A percentile compares a stretch with the other conserved stretches of the same genome.
Conservation (phyloP, 257 asterid species). For the Nemophila menziesii region DNA sequence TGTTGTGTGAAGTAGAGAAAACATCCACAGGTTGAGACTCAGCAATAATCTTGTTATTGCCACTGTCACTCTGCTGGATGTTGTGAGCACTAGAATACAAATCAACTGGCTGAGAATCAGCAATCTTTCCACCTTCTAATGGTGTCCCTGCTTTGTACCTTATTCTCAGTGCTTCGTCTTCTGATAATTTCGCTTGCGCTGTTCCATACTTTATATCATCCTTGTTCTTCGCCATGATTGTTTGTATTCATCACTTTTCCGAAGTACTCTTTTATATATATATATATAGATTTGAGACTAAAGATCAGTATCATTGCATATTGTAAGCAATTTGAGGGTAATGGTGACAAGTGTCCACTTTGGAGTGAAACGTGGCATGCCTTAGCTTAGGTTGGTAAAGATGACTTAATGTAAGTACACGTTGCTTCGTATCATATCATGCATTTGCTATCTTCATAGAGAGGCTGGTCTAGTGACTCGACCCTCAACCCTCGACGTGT, state of each 20-base stretch:
- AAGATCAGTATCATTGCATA: background rate
- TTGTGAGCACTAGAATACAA: constrained; percentile 4
- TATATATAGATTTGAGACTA: background rate
- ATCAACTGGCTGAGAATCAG: constrained; percentile 13
- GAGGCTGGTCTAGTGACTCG: too few relatives aligned
- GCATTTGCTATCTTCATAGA: too few relatives aligned
- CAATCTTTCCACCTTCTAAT: constrained; percentile 36
- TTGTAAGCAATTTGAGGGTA: background rate
- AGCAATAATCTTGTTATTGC: too few relatives aligned
- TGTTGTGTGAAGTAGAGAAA: constrained; percentile 21
- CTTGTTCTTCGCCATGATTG: constrained; percentile 31
- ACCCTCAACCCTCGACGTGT: too few relatives aligned
- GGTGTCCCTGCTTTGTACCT: constrained; percentile 32
- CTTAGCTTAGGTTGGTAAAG: too few relatives aligned
- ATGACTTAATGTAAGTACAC: too few relatives aligned
- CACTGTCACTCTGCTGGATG: too few relatives aligned
- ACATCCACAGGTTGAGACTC: constrained; percentile 28
- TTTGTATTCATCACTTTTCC: background rate
- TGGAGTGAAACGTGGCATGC: constrained; percentile 5
- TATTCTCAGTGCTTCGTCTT: constrained; percentile 35
- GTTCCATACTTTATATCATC: constrained; percentile 24
- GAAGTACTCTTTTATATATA: background rate
- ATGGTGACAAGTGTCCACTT: constrained; percentile 8
- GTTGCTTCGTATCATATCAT: too few relatives aligned
- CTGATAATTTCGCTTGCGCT: constrained; percentile 41